Evolutionary conservation across 2,329 filamentous ascomycete species (phyloP), one percentile per base, ranked within the genome.

Genomic region (Pseudogymnoascus verrucosus): DNA sequence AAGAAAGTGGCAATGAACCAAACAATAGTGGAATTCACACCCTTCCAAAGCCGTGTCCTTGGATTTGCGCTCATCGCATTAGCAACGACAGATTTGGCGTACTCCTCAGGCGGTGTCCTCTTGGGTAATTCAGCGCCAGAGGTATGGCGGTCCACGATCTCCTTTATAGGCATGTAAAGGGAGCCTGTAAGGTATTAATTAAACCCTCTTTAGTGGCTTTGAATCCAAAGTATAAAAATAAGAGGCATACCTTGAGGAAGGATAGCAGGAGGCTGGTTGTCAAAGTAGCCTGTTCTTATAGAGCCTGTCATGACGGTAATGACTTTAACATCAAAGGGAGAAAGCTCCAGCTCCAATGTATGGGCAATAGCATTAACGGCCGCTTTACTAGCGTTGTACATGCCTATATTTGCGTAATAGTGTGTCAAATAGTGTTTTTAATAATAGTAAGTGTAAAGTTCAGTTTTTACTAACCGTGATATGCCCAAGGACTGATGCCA

Each of bases 381-480:
- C 7, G 67, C 66, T 65, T 70, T 70, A 28, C 62, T 63, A 1
- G 69, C 67, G 42, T 69, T 69, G 63, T 70, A 70, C 60, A 68
- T 68, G 36, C 66, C 67, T 37, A 37, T 26, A 23, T 34, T 8
- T 26, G 26, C 21, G 39, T 44, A 44, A 40, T 61, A 39, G 26
- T 28, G 8, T 64, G 44, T 51, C 44, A 51, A 51, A 26, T 28
- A 16, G 6, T 66, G 63, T 4, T 63, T 65, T 69, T 8, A 44
- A 65, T 14, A 63, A 12, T 11, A 68, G 68, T 5, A 60, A 19
- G 8, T 62, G 23, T 4, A 28, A 65, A 66, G 10, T 64, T 64
- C 4, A 74, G 63, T 4, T 28, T 16, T 76, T 78, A 39, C 78
- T 78, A 65, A 79, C 73, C 62, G 79, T 77, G n/a, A 80, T 73